Percentiles rank a stretch among this genome's conserved stretches.
Conservation (phyloP, 345 rosid genomes). For the Turritis glabra region DNA sequence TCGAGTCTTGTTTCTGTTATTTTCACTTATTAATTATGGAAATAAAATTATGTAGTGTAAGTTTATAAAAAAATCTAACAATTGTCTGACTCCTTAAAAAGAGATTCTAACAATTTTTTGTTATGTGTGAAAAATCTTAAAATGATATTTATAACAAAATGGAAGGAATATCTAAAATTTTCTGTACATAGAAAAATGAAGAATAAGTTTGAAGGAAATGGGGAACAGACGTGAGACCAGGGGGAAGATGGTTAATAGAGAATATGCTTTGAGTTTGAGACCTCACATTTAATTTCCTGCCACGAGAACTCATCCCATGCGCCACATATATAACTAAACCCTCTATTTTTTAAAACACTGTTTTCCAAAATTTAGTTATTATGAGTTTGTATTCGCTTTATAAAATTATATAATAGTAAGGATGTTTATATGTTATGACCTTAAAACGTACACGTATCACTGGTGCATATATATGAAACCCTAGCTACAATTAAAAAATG, state of each 20-base stretch:
- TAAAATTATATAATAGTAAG: background rate
- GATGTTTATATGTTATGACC: slow-evolving; percentile 1
- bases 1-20: background rate
- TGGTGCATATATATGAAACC: slow-evolving; percentile 14
- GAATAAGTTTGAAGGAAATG: slow-evolving; percentile 12
- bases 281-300: slow-evolving; percentile 1
- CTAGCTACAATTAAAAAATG: background rate
- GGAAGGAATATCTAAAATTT: background rate
- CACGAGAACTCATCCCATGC: slow-evolving; percentile 31
- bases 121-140: too few species aligned
- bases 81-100: background rate
- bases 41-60: background rate
- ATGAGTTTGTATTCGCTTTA: background rate
- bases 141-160: too few species aligned
- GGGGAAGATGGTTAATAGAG: background rate
- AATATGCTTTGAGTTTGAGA: slow-evolving; percentile 10
- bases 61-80: background rate
- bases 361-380: background rate
- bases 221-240: slow-evolving; percentile 22
- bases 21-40: background rate
- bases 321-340: slow-evolving; percentile 28
- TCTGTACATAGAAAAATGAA: background rate
- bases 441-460: slow-evolving; percentile 22
- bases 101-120: background rate
- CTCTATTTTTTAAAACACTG: background rate